Conservation (phyloP, 495 filamentous ascomycete genomes). For the Daldinia loculata region DNA sequence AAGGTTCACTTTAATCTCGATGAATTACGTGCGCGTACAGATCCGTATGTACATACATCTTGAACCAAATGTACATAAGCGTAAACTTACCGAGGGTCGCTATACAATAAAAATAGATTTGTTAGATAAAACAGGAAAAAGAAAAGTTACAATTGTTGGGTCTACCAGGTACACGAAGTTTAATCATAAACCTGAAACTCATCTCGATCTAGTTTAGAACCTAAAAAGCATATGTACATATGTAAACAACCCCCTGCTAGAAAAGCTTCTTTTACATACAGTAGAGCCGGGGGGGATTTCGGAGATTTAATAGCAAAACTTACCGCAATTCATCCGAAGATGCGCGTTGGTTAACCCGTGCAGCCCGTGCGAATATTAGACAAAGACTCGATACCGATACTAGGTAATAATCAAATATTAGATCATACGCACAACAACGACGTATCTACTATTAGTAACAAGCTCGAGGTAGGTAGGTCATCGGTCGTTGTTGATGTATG, state of each 20-base stretch:
- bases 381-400: neutral
- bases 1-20: neutral
- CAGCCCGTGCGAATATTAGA: neutral
- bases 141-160: neutral
- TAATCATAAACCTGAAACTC: neutral
- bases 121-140: neutral
- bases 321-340: neutral
- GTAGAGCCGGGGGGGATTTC: neutral
- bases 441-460: neutral
- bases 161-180: neutral
- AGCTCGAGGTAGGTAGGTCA: neutral
- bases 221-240: neutral
- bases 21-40: neutral
- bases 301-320: neutral
- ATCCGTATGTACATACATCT: neutral
- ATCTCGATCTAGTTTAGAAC: neutral
- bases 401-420: neutral
- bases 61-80: too few species aligned
- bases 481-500: neutral
- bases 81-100: neutral
- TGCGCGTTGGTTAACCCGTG: neutral
- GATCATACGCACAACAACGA: neutral
- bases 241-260: neutral
- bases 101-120: neutral
- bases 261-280: slow-evolving; percentile 7